phyloP scores from a whole-genome alignment of 1,139 yeast genomes.

The Lipomyces yarrowii region DNA sequence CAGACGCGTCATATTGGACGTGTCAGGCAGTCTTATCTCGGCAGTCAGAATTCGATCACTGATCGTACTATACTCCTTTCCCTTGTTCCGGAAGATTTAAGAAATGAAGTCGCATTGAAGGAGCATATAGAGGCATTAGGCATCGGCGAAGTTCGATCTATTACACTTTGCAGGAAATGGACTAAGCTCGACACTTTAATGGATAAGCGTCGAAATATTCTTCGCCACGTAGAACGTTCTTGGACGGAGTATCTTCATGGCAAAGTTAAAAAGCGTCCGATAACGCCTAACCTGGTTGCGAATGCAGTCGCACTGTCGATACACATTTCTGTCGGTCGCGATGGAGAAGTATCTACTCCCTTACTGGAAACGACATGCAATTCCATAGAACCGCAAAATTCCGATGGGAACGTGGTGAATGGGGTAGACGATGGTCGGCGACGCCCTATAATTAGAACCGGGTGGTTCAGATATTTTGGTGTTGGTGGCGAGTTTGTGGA shows the following conservation, averaged over 20 bases:
- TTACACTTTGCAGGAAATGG: slow-evolving; percentile 88
- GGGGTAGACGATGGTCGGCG: slow-evolving; percentile 28
- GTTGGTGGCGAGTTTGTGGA: slow-evolving; percentile 53
- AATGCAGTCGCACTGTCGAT: slow-evolving; percentile 26
- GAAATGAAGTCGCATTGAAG: slow-evolving; percentile 68
- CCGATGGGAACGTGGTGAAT: slow-evolving; percentile 12
- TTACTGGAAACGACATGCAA: slow-evolving; percentile 4
- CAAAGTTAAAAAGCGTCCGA: slow-evolving; percentile 18
- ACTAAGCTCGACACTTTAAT: slow-evolving; percentile 65
- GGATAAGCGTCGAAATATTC: slow-evolving; percentile 56
- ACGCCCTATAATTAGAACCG: slow-evolving; percentile 50
- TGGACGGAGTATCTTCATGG: slow-evolving; percentile 73
- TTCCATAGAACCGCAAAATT: background rate
- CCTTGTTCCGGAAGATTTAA: slow-evolving; percentile 83
- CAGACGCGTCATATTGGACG: slow-evolving; percentile 74
- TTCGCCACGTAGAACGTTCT: slow-evolving; percentile 63
- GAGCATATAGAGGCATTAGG: slow-evolving; percentile 75
- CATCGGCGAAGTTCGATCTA: slow-evolving; percentile 75
- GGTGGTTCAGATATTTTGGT: slow-evolving; percentile 58
- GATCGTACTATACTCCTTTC: slow-evolving; percentile 88
- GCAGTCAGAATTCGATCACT: slow-evolving; percentile 85
- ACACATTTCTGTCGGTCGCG: slow-evolving; percentile 25
- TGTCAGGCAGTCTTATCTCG: slow-evolving; percentile 77
- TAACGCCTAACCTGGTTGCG: slow-evolving; percentile 19
- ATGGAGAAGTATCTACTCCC: slow-evolving; percentile 14